These are phyloP conservation scores for Pichia californica DNA, from an alignment of 805 yeast species.

Conservation along the genomic window DNA sequence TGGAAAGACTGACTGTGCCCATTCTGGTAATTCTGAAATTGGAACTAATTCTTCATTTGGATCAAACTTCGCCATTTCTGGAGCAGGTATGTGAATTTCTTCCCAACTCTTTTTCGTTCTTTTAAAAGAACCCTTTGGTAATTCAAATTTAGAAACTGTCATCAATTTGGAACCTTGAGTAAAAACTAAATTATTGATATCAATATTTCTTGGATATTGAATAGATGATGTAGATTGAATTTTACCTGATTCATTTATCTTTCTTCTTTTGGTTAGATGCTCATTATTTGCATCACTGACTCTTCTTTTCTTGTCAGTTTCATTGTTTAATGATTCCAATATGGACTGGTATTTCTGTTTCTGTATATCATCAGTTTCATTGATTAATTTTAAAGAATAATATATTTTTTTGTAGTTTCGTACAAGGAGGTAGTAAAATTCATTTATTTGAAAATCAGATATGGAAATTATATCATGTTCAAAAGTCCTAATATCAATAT, in stretches of 20 bases:
- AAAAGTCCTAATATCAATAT: slow-evolving; percentile 35
- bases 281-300: slow-evolving; percentile 8
- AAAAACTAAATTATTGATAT: slow-evolving; percentile 55
- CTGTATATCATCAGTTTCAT: slow-evolving; percentile 19
- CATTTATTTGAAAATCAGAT: slow-evolving; percentile 45
- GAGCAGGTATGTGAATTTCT: slow-evolving; percentile 89
- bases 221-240: neutral
- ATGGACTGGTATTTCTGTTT: slow-evolving; percentile 36
- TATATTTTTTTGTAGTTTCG: slow-evolving; percentile 34
- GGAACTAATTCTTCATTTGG: slow-evolving; percentile 42
- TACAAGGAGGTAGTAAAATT: slow-evolving; percentile 42
- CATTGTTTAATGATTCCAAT: slow-evolving; percentile 38
- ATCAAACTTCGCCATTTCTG: slow-evolving; percentile 35
- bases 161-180: slow-evolving; percentile 69
- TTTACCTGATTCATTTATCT: slow-evolving; percentile 4
- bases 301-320: slow-evolving; percentile 29
- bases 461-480: slow-evolving; percentile 50
- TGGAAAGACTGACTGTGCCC: slow-evolving; percentile 79
- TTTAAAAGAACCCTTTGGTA: slow-evolving; percentile 83
- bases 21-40: slow-evolving; percentile 62
- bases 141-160: slow-evolving; percentile 57
- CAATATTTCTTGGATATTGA: slow-evolving; percentile 48
- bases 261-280: slow-evolving; percentile 9
- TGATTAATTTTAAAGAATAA: slow-evolving; percentile 25
- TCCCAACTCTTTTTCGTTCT: slow-evolving; percentile 70